Conservation (phyloP, 768 basidiomycete species). For the Zangia roseola region DNA sequence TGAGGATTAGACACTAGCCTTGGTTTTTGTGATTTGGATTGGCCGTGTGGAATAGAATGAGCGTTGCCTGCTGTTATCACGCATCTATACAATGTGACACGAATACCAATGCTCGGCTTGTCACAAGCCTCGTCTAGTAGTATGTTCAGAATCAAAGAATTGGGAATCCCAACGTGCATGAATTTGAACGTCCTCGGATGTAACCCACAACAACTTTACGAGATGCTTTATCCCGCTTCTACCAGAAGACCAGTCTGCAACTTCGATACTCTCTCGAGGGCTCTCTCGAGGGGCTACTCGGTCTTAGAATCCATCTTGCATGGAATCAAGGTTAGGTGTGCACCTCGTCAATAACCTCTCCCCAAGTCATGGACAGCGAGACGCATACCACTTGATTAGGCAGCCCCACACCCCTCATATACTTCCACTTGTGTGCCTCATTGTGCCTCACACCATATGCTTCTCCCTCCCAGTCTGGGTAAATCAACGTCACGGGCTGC, state of each 20-base stretch:
- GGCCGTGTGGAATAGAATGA: too few species aligned
- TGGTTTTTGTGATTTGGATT: too few species aligned
- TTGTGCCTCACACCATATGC: conserved; percentile 40
- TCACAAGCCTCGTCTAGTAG: too few species aligned
- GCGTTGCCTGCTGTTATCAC: too few species aligned
- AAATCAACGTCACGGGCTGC: conserved; percentile 37
- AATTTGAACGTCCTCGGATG: too few species aligned
- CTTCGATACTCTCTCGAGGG: conserved; percentile 36
- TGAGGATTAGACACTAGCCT: too few species aligned
- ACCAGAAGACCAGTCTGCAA: conserved; percentile 36
- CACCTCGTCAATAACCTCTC: not conserved
- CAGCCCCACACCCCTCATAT: conserved; percentile 41
- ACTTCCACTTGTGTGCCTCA: conserved; percentile 44
- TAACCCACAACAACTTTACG: too few species aligned
- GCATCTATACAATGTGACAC: too few species aligned
- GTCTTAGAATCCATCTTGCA: conserved; percentile 36
- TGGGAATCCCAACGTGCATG: too few species aligned
- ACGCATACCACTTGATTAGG: conserved; percentile 46
- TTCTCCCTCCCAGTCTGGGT: conserved; percentile 45
- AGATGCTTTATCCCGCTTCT: not conserved
- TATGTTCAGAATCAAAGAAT: too few species aligned
- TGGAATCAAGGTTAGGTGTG: conserved; percentile 32
- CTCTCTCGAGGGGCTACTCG: conserved; percentile 30
- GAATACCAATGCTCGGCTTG: too few species aligned
- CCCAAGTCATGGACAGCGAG: not conserved